Evolutionary conservation across 768 basidiomycete species (phyloP).

Genomic region (Candolleomyces eurysporus): DNA sequence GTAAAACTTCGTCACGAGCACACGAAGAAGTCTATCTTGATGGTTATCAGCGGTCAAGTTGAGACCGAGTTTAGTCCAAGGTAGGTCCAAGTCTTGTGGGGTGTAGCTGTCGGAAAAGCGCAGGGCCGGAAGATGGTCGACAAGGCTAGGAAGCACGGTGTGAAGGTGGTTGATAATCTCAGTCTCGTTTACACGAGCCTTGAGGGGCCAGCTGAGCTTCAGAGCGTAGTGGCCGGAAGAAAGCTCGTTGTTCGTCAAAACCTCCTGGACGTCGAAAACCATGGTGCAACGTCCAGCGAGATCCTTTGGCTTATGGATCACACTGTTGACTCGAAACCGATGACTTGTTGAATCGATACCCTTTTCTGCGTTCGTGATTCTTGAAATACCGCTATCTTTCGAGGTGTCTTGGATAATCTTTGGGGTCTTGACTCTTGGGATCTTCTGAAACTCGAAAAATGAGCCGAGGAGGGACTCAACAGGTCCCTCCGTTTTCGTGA

Average conservation of each 20-base stretch:
- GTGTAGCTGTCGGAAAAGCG: neutral
- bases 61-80: neutral
- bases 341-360: too few species aligned
- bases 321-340: too few species aligned
- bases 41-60: neutral
- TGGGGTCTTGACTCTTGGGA: too few species aligned
- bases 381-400: too few species aligned
- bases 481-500: too few species aligned
- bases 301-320: neutral
- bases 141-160: neutral
- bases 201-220: neutral
- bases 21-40: slow-evolving; percentile 11
- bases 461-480: too few species aligned
- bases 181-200: neutral
- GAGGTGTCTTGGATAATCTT: too few species aligned
- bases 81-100: neutral
- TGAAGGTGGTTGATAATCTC: neutral
- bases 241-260: neutral
- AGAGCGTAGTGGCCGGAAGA: neutral
- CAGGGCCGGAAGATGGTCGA: slow-evolving; percentile 1
- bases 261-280: neutral
- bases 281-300: neutral
- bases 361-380: too few species aligned
- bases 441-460: too few species aligned
- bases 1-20: slow-evolving; percentile 18